phyloP scores from a whole-genome alignment of 768 basidiomycete genomes.

The Leccinum truebloodii region DNA sequence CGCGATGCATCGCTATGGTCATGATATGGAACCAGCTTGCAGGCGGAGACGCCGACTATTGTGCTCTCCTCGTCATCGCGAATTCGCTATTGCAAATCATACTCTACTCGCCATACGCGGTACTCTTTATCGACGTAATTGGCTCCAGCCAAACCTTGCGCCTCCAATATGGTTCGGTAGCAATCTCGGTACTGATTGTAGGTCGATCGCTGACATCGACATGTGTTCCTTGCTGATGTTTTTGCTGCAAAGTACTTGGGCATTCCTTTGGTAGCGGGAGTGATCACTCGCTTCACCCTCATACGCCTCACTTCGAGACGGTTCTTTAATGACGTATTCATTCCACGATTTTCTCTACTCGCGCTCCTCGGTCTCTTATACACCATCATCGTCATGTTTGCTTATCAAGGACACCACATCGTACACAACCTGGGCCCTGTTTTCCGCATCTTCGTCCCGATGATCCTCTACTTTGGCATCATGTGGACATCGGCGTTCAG shows the following conservation, averaged over 20 bases:
- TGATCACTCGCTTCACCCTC: constrained; percentile 63
- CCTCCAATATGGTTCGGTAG: constrained; percentile 58
- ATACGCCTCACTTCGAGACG: constrained; percentile 44
- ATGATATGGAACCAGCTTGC: constrained; percentile 83
- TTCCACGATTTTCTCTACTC: constrained; percentile 68
- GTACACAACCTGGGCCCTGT: constrained; percentile 72
- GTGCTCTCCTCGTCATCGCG: constrained; percentile 77
- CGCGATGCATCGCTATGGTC: constrained; percentile 56
- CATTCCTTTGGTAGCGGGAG: constrained; percentile 72
- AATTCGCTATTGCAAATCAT: constrained; percentile 80
- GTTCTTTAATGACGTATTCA: constrained; percentile 58
- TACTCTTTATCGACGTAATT: constrained; percentile 75
- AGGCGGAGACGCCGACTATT: constrained; percentile 66
- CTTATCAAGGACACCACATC: constrained; percentile 68
- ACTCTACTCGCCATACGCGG: constrained; percentile 64
- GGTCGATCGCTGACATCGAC: constrained; percentile 29
- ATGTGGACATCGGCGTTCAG: constrained; percentile 72
- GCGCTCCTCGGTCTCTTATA: constrained; percentile 78
- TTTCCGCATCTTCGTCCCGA: constrained; percentile 79
- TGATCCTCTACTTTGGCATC: constrained; percentile 74
- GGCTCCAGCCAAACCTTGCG: constrained; percentile 44
- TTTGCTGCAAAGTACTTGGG: constrained; percentile 65
- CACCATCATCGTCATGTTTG: constrained; percentile 77
- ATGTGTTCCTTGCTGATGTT: background rate
- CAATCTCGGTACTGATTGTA: constrained; percentile 71